Conservation (phyloP, 2,329 filamentous ascomycete species). For the Domatiomyces globalis region DNA sequence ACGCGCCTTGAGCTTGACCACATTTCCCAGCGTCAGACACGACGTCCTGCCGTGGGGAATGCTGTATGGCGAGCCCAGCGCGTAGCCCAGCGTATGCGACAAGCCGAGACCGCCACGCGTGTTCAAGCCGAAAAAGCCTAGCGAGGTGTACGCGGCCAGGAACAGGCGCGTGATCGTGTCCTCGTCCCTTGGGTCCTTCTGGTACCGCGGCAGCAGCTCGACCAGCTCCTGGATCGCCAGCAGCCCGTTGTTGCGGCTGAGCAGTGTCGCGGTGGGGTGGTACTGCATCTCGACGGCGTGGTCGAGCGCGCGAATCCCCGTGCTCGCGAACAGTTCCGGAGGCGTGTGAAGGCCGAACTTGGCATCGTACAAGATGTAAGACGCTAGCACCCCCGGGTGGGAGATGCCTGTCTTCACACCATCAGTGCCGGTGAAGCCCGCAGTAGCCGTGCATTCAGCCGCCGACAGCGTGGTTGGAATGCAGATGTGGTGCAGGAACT, state of each 20-base stretch:
- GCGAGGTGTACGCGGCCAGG: constrained; percentile 37
- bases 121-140: constrained; percentile 38
- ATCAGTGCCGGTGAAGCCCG: constrained; percentile 37
- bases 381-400: constrained; percentile 16
- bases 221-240: constrained; percentile 36
- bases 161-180: constrained; percentile 38
- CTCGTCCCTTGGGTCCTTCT: constrained; percentile 25
- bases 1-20: constrained; percentile 39
- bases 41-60: constrained; percentile 45
- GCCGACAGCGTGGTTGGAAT: constrained; percentile 38
- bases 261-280: constrained; percentile 37
- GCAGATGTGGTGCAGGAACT: constrained; percentile 34
- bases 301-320: constrained; percentile 40
- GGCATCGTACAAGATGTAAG: constrained; percentile 33
- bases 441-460: constrained; percentile 40
- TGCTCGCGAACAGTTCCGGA: constrained; percentile 35
- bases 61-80: constrained; percentile 39
- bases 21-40: constrained; percentile 40
- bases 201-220: constrained; percentile 34
- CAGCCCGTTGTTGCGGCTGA: constrained; percentile 33
- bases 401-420: constrained; percentile 36
- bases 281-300: constrained; percentile 43
- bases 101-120: constrained; percentile 38
- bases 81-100: constrained; percentile 35
- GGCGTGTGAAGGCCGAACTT: constrained; percentile 39